Conservation (phyloP, 768 basidiomycete genomes). For the Cystofilobasidium bisporidii region DNA sequence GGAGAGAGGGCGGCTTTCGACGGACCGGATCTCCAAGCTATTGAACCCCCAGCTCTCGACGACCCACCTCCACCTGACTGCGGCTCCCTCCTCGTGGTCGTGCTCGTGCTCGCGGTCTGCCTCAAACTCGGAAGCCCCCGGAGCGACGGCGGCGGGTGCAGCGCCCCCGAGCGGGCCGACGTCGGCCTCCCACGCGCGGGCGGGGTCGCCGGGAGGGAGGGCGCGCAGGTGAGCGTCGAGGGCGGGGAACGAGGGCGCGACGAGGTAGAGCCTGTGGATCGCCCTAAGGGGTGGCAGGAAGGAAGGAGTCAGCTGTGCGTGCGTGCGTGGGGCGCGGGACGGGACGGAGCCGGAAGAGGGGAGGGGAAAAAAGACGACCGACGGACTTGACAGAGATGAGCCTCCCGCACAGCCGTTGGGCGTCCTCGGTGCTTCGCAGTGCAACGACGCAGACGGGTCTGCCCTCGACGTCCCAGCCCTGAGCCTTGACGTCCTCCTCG, state of each 20-base stretch:
- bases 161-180: background rate
- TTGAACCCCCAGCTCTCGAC: constrained; percentile 1
- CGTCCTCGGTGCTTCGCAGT: constrained; percentile 63
- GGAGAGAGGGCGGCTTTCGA: no score
- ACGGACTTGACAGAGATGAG: constrained; percentile 76
- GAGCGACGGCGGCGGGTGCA: no score
- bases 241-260: background rate
- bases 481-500: background rate
- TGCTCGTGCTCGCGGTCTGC: background rate
- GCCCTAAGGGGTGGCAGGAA: background rate
- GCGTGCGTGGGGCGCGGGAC: no score
- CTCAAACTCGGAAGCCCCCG: no score
- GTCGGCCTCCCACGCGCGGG: constrained; percentile 8
- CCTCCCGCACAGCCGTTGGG: constrained; percentile 58
- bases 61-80: constrained; percentile 6
- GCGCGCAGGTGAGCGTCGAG: constrained; percentile 12
- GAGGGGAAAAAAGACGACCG: no score
- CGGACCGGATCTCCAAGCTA: background rate
- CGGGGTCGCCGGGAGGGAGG: background rate
- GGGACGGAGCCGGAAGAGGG: no score
- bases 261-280: constrained; percentile 20
- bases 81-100: no score
- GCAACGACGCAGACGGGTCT: constrained; percentile 57
- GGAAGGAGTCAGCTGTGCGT: background rate
- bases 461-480: constrained; percentile 32